Evolutionary conservation across 176 grass and related monocot genomes (phyloP), one percentile per base, ranked within the genome.

Genomic region (Zea luxurians): DNA sequence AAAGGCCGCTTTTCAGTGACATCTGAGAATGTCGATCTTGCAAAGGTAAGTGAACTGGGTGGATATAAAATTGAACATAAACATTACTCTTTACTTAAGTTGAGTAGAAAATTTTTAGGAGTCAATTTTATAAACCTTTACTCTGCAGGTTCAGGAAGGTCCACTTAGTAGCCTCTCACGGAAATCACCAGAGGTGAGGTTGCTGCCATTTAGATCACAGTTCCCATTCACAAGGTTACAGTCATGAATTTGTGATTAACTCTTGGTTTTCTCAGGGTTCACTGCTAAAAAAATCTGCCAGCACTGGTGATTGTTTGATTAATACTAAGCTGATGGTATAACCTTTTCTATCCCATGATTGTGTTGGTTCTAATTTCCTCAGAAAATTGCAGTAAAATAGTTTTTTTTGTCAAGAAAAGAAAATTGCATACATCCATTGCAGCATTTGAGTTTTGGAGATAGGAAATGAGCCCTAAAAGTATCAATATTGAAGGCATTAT

Each of bases 1-100:
- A 99, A 95, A 92, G 96, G 96, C 13, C 92, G 96, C 44, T 99
- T 99, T 87, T 99, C 96, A 38, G 96, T 99, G 83, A 99, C 96
- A 76, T 99, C 96, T 85, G 96, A 99, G 82, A 99, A 93, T 73
- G 88, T 99, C 0, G 96, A 99, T 93, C 96, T 99, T 89, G 96
- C 83, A 68, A 95, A 99, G 86, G 96, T 95, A 62, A 82, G 83
- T 60, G 42, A 20, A 75, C 70, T 74, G 11, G 47, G 61, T 76
- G 38, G 41, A 70, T 55, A 35, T 80, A 63, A 10, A 21, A 46
- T 50, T 74, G 48, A 78, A 73, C 10, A 68, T 83, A 77, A 67
- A 67, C 13, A 18, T 36, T 40, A 62, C 27, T 11, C 21, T 62
- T 62, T 36, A 13, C 43, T 60, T 75, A 7, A 77, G 83, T 18